Evolutionary conservation across 306 rosid species (phyloP).

Genomic region (Prunus armeniaca): DNA sequence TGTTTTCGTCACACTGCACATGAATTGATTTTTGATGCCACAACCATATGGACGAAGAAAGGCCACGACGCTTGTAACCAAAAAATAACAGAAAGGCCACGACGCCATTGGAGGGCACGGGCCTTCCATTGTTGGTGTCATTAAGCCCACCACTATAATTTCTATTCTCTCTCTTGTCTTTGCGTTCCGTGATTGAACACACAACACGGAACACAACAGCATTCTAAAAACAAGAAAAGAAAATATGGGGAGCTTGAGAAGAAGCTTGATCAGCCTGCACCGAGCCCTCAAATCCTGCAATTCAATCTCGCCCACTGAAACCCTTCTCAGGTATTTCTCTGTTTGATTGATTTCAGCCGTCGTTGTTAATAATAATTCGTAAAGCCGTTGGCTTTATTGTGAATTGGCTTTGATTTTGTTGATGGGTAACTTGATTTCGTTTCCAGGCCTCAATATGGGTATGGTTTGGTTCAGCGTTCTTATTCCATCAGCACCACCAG

Average conservation of each 20-base stretch:
- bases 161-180: background rate
- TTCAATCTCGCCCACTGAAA: constrained; percentile 1
- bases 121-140: background rate
- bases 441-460: constrained; percentile 23
- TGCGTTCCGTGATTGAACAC: background rate
- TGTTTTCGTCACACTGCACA: background rate
- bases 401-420: background rate
- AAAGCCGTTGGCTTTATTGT: background rate
- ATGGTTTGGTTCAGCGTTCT: constrained; percentile 14
- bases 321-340: constrained; percentile 22
- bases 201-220: background rate
- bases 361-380: background rate
- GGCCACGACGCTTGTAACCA: constrained; percentile 8
- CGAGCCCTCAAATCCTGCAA: constrained; percentile 33
- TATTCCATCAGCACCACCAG: constrained; percentile 8
- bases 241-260: constrained; percentile 52
- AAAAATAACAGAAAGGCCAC: constrained; percentile 1
- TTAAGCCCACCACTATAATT: background rate
- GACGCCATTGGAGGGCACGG: background rate
- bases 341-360: constrained; percentile 7
- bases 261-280: constrained; percentile 22
- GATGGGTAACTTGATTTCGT: background rate
- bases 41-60: constrained; percentile 4
- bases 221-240: background rate
- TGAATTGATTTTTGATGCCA: background rate